phyloP scores from a whole-genome alignment of 108 stramenopile species.

The Seminavis robusta region DNA sequence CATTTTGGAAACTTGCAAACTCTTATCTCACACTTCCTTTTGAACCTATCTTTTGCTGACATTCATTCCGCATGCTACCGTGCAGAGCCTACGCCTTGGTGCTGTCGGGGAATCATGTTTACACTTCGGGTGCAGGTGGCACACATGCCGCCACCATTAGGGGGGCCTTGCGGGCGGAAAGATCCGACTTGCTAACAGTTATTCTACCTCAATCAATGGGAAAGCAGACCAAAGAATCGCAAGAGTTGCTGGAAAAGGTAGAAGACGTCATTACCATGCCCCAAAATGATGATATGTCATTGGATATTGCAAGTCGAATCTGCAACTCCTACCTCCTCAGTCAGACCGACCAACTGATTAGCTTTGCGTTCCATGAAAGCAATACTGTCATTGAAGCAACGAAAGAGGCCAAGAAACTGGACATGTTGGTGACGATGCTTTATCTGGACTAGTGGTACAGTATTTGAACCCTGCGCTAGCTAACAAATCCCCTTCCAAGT shows the following conservation, averaged over 20 bases:
- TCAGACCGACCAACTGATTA: slow-evolving; percentile 88
- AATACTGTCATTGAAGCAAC: slow-evolving; percentile 87
- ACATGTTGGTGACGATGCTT: slow-evolving; percentile 87
- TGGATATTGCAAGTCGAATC: slow-evolving; percentile 85
- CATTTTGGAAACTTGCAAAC: not conserved
- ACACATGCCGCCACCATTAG: slow-evolving; percentile 88
- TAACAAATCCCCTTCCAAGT: too few species aligned
- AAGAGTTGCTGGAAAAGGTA: slow-evolving; percentile 78
- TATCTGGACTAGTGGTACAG: slow-evolving; percentile 88
- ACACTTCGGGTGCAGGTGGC: slow-evolving; percentile 88
- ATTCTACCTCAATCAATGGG: slow-evolving; percentile 85
- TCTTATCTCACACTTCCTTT: not conserved
- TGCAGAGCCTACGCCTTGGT: slow-evolving; percentile 87
- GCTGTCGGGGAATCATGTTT: slow-evolving; percentile 90
- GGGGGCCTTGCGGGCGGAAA: slow-evolving; percentile 87
- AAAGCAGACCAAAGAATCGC: slow-evolving; percentile 84
- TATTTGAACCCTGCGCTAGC: too few species aligned
- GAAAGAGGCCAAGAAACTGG: slow-evolving; percentile 82
- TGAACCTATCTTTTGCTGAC: not conserved
- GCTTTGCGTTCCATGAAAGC: slow-evolving; percentile 92
- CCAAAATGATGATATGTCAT: slow-evolving; percentile 75
- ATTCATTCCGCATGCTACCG: not conserved
- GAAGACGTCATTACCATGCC: slow-evolving; percentile 81
- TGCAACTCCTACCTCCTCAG: slow-evolving; percentile 90
- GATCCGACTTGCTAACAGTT: slow-evolving; percentile 85